phyloP scores from a whole-genome alignment of 2,329 filamentous ascomycete genomes.

The Neodidymelliopsis sp. region DNA sequence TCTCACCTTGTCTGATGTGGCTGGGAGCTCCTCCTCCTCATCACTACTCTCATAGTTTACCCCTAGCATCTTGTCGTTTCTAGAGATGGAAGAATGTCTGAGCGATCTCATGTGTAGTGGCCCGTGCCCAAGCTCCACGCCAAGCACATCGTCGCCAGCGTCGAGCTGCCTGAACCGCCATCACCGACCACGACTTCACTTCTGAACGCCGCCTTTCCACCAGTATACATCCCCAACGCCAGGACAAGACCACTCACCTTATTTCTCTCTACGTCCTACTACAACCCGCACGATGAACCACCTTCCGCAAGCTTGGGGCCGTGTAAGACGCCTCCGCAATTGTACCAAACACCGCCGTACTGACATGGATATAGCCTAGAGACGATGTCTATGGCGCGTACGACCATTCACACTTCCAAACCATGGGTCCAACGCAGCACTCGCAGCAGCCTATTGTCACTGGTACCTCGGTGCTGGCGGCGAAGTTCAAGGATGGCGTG shows the following conservation, averaged over 20 bases:
- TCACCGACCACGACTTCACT: constrained; percentile 30
- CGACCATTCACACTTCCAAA: constrained; percentile 83
- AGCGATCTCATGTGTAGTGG: constrained; percentile 3
- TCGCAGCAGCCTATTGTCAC: constrained; percentile 95
- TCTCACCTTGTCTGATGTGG: constrained; percentile 50
- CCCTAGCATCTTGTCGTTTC: constrained; percentile 48
- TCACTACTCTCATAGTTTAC: constrained; percentile 56
- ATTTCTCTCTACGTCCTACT: neutral
- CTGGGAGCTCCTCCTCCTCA: constrained; percentile 53
- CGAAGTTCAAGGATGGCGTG: constrained; percentile 96
- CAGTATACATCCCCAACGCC: neutral
- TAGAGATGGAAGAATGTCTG: constrained; percentile 3
- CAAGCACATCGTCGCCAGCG: constrained; percentile 24
- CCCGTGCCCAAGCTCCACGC: constrained; percentile 9
- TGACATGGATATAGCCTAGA: constrained; percentile 72
- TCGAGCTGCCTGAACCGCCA: constrained; percentile 40
- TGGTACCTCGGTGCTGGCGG: constrained; percentile 90
- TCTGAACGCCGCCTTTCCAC: constrained; percentile 22
- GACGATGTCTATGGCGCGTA: constrained; percentile 97
- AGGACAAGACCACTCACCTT: neutral
- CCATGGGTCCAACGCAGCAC: constrained; percentile 72
- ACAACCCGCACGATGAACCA: constrained; percentile 64
- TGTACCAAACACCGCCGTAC: constrained; percentile 21
- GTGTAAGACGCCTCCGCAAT: constrained; percentile 56
- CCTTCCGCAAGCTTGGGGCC: constrained; percentile 70